Base-by-base conservation (phyloP, 2,329 filamentous ascomycete genomes). In the Phoma sp. region DNA sequence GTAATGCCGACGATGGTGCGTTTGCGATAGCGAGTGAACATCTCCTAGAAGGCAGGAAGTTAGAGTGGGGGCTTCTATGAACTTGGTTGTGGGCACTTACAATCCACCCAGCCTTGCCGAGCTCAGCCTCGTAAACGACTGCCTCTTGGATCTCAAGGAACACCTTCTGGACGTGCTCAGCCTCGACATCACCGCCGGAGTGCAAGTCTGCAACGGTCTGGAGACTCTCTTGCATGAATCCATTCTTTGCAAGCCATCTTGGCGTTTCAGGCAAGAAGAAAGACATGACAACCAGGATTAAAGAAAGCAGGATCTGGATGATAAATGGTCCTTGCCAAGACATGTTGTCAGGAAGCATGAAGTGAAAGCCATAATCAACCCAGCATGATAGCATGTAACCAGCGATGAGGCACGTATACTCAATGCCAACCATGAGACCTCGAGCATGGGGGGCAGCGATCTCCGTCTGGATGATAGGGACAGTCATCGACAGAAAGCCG, bases 11-110 rank as follows among this genome's bases (percentile, higher is more conserved):
- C 71, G 25, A 77, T 69, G 2, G 74, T 77, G n/a, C 75, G 70
- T 51, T 77, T 77, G 32, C 74, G 72, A 47, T 78, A 78, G 4
- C 68, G 68, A 6, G 74, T 78, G 48, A 77, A 77, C 76, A 78
- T 78, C 65, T 77, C 75, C 68, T 72, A 26, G 9, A 12, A 28
- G 6, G 9, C 6, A 14, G 10, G 7, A 33, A 17, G 3, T 42
- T 9, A 23, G 38, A 4, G 5, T 12, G 0, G 7, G 4, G 14
- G n/a, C 28, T 9, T 9, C 17, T 17, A 18, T 3, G 12, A 28
- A 3, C 12, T 12, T 11, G 5, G 7, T 23, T 23, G n/a, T 39
- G 4, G 20, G 20, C 15, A 42, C 63, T 59, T 61, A 74, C 73
- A 50, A 40, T 56, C 68, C 71, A 76, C 7, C 43, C 65, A 7